A percentile compares a stretch with the other conserved stretches of the same genome.
phyloP scores from a whole-genome alignment of 2,329 filamentous ascomycete genomes.

The Fusarium sp. region DNA sequence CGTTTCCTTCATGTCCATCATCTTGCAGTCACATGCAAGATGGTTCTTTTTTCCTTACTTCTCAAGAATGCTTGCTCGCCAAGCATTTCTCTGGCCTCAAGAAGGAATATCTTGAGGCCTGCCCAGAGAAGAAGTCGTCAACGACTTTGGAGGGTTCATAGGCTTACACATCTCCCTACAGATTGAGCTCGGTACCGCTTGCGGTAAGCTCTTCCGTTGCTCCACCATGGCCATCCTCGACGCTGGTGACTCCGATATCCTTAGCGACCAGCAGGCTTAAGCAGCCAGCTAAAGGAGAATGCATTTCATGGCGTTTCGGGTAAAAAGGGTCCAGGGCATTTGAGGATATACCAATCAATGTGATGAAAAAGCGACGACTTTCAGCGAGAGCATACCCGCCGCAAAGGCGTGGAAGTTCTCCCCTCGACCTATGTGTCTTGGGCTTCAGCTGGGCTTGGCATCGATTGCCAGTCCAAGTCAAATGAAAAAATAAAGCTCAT shows the following conservation, averaged over 20 bases:
- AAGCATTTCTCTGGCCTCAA: constrained; percentile 39
- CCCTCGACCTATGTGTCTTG: constrained; percentile 43
- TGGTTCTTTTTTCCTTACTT: constrained; percentile 36
- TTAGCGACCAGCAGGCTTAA: constrained; percentile 80
- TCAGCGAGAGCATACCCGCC: constrained; percentile 37
- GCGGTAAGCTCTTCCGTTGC: constrained; percentile 99
- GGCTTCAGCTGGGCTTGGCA: constrained; percentile 42
- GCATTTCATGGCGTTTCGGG: constrained; percentile 59
- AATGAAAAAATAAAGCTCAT: constrained; percentile 53
- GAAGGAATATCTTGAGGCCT: constrained; percentile 55
- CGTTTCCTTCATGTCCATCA: constrained; percentile 28
- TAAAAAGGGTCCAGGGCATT: constrained; percentile 51
- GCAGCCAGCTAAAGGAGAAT: constrained; percentile 35
- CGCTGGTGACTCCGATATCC: constrained; percentile 98
- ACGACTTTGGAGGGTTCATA: constrained; percentile 89
- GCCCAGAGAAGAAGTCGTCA: constrained; percentile 92
- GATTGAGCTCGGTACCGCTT: constrained; percentile 98
- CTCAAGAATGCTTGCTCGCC: constrained; percentile 36
- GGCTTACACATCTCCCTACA: constrained; percentile 71
- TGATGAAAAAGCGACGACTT: constrained; percentile 50
- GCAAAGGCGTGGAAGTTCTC: constrained; percentile 30
- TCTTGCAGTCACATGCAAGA: constrained; percentile 37
- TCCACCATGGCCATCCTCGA: constrained; percentile 97
- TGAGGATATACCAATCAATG: constrained; percentile 53
- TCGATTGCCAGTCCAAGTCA: constrained; percentile 43